Percentiles rank a stretch among this genome's conserved stretches.
These are phyloP conservation scores for Phaeosphaeriaceae sp. DNA, from an alignment of 2,329 filamentous ascomycete species.

Conservation along the genomic window DNA sequence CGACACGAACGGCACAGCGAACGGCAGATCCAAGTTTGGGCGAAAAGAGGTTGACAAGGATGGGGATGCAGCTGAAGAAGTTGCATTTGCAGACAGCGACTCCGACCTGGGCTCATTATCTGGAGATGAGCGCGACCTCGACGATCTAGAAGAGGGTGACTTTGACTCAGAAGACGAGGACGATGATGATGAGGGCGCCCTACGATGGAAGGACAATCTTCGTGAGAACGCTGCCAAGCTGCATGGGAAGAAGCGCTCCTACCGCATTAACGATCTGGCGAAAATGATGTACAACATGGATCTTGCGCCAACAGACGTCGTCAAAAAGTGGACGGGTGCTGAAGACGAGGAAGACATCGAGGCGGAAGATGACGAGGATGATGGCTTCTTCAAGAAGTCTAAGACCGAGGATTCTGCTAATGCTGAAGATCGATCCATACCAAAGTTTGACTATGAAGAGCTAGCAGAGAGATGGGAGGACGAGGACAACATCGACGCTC, in stretches of 20 bases:
- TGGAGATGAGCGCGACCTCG: constrained; percentile 53
- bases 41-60: constrained; percentile 40
- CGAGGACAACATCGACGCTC: constrained; percentile 74
- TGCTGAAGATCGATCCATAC: constrained; percentile 79
- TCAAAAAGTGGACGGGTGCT: constrained; percentile 81
- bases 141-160: constrained; percentile 53
- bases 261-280: constrained; percentile 81
- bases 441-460: constrained; percentile 78
- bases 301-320: constrained; percentile 75
- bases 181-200: constrained; percentile 73
- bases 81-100: constrained; percentile 95
- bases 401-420: constrained; percentile 56
- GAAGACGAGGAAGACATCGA: constrained; percentile 59
- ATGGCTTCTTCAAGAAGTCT: constrained; percentile 68
- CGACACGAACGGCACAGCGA: constrained; percentile 50
- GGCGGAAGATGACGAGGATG: constrained; percentile 67
- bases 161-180: constrained; percentile 61
- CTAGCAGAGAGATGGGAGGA: constrained; percentile 87
- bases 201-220: constrained; percentile 91
- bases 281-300: constrained; percentile 88
- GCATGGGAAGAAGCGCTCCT: constrained; percentile 74
- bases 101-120: constrained; percentile 93
- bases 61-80: constrained; percentile 63
- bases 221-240: constrained; percentile 74
- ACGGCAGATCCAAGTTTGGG: constrained; percentile 40